A percentile compares a stretch with the other conserved stretches of the same genome.
These are phyloP conservation scores for Trypanosomatidae sp. DNA, from an alignment of 208 protist species.

Conservation along the genomic window DNA sequence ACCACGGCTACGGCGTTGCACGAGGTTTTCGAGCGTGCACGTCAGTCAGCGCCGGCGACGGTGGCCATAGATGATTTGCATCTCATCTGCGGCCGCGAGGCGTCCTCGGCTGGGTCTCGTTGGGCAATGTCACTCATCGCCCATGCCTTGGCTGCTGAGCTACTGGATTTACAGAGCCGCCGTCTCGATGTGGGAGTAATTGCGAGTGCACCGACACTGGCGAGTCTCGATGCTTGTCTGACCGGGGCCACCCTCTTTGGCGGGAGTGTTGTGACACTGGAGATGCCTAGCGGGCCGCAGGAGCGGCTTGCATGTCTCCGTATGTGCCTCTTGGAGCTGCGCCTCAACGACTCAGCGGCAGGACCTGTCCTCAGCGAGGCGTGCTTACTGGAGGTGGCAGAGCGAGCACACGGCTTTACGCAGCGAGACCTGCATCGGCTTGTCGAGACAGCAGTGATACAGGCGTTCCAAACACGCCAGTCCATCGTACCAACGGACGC, in stretches of 20 bases:
- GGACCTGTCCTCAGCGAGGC: slow-evolving; percentile 6
- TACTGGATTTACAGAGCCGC: slow-evolving; percentile 29
- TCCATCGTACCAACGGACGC: slow-evolving; percentile 15
- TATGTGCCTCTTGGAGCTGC: slow-evolving; percentile 16
- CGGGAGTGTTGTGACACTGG: slow-evolving; percentile 18
- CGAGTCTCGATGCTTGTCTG: slow-evolving; percentile 33
- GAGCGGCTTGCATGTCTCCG: slow-evolving; percentile 32
- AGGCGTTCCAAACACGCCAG: slow-evolving; percentile 30
- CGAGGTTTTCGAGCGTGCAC: slow-evolving; percentile 91
- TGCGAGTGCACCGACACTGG: slow-evolving; percentile 31
- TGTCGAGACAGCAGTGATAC: slow-evolving; percentile 35
- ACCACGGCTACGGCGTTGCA: slow-evolving; percentile 89
- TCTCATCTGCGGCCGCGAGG: slow-evolving; percentile 37
- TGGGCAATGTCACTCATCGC: slow-evolving; percentile 51
- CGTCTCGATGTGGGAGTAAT: slow-evolving; percentile 32
- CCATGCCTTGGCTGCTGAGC: slow-evolving; percentile 33
- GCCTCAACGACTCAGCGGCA: not conserved
- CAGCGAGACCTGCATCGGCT: slow-evolving; percentile 58
- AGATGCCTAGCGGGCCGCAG: slow-evolving; percentile 17
- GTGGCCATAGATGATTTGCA: slow-evolving; percentile 60
- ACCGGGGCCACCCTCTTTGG: slow-evolving; percentile 21
- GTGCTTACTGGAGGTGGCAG: slow-evolving; percentile 32
- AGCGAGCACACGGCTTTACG: slow-evolving; percentile 54
- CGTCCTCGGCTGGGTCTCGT: slow-evolving; percentile 27
- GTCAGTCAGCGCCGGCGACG: slow-evolving; percentile 76